Evolutionary conservation across 495 filamentous ascomycete species (phyloP).

Genomic region (Talaromyces liani): DNA sequence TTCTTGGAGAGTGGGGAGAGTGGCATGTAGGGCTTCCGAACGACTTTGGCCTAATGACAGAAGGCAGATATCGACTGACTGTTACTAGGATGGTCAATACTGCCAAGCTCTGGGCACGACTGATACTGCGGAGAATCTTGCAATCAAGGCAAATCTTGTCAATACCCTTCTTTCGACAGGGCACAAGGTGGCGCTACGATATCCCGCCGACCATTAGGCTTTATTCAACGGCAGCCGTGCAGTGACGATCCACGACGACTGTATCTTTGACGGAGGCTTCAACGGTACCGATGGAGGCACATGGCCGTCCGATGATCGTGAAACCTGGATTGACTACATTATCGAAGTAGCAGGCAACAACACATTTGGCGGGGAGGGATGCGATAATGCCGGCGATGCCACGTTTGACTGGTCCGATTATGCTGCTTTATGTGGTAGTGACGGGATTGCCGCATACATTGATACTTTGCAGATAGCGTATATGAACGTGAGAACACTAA

Average conservation of each 20-base stretch:
- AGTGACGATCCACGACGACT: slow-evolving; percentile 4
- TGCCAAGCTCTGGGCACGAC: neutral
- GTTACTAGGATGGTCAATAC: neutral
- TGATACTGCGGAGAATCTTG: neutral
- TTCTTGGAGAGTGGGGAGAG: slow-evolving; percentile 5
- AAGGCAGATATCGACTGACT: neutral
- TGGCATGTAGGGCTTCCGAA: neutral
- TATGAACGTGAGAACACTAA: neutral
- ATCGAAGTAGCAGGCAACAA: neutral
- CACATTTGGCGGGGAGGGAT: slow-evolving; percentile 4
- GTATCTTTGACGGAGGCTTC: slow-evolving; percentile 4
- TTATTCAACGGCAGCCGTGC: neutral
- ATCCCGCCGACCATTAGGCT: neutral
- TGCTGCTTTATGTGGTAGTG: neutral
- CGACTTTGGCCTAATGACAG: neutral
- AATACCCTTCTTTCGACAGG: neutral
- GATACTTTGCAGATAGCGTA: slow-evolving; percentile 1
- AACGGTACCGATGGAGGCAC: slow-evolving; percentile 5
- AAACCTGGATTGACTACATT: slow-evolving; percentile 6
- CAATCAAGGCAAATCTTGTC: neutral
- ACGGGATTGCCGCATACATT: neutral
- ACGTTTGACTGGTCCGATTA: slow-evolving; percentile 4
- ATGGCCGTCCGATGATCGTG: neutral
- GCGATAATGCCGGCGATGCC: slow-evolving; percentile 1
- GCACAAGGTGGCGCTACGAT: neutral